Evolutionary conservation across 768 basidiomycete genomes (phyloP).

Genomic region (Russula earlei): DNA sequence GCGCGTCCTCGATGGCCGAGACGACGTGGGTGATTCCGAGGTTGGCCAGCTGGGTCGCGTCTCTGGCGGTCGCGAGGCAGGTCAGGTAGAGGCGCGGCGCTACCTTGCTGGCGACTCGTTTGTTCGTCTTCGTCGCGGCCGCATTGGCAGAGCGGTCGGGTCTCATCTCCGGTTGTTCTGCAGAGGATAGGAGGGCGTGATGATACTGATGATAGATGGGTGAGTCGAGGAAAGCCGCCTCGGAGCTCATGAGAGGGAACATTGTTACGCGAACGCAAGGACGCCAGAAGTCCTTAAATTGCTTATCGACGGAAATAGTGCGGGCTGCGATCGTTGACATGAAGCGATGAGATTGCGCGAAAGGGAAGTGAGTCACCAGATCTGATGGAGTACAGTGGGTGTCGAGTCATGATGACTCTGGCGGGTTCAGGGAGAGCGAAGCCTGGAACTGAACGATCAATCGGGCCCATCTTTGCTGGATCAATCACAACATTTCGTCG

Average conservation of each 20-base stretch:
- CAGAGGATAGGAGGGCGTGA: background rate
- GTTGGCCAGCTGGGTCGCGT: constrained; percentile 36
- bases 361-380: background rate
- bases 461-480: too few relatives aligned
- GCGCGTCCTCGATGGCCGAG: constrained; percentile 47
- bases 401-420: background rate
- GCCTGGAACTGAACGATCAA: too few relatives aligned
- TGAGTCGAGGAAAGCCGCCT: background rate
- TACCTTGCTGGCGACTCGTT: constrained; percentile 27
- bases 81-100: constrained; percentile 52
- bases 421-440: background rate
- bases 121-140: too few relatives aligned
- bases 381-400: background rate
- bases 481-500: too few relatives aligned
- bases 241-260: background rate
- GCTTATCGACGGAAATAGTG: too few relatives aligned
- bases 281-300: too few relatives aligned
- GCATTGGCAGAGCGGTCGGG: background rate
- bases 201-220: background rate
- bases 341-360: too few relatives aligned
- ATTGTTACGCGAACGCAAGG: too few relatives aligned
- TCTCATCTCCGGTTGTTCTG: background rate
- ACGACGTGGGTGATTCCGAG: constrained; percentile 70
- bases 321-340: too few relatives aligned
- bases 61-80: constrained; percentile 46